Evolutionary conservation across 2,329 filamentous ascomycete species (phyloP), one percentile per base, ranked within the genome.

Genomic region (Colletotrichum scovillei): DNA sequence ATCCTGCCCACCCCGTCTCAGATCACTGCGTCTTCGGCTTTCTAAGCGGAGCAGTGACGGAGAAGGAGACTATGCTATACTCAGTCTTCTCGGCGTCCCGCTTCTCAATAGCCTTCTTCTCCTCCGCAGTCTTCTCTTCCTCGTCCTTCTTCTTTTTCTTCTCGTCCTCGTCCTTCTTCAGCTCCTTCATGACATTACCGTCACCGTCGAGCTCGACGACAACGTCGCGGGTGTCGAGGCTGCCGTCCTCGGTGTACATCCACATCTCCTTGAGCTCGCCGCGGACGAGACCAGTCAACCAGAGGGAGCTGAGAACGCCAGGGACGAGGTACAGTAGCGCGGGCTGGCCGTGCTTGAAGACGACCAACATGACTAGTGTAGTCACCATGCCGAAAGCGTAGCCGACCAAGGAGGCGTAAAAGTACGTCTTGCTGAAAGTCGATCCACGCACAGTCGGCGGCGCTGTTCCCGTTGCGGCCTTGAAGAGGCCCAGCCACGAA

Each of bases 251-350:
- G 0, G 91, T 95, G 79, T 95, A 98, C 3, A 86, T 86, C 93
- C 94, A 97, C 90, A 98, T 92, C 55, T 91, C 82, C 63, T 85
- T 86, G 2, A 96, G 75, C 79, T 98, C 95, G 2, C 95, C 93
- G 12, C 92, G 90, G 22, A 88, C 80, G 5, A 92, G 77, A 0
- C 93, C 96, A 2, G 93, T 97, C 4, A 91, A 82, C 93, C 94
- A 97, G 1, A 97, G 80, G 1, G 92, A 89, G 1, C 89, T 86
- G 5, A 98, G 84, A 0, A 98, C 94, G 0, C 94, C 92, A 0
- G 96, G 96, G 0, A 98, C 97, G 7, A 99, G 90, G 80, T 98
- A 98, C 16, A 99, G 85, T 38, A 99, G 87, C 8, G 97, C 96
- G 0, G 96, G 96, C 80, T 99, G 96, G 3, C 94, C 94, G 75